Conservation (phyloP, 2,329 filamentous ascomycete species). For the Fusarium dimerum region DNA sequence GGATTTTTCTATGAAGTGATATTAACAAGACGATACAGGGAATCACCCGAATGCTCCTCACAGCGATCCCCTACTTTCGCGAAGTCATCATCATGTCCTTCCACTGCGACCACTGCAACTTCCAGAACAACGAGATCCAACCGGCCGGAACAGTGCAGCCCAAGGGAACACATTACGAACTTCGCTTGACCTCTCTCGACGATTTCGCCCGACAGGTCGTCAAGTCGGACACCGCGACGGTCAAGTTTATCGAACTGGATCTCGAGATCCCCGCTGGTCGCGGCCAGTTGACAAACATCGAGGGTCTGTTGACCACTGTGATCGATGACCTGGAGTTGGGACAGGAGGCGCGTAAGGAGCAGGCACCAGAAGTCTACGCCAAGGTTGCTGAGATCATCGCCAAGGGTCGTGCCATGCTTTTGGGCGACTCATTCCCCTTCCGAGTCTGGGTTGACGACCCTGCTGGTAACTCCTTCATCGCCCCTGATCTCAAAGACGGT, state of each 20-base stretch:
- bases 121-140: slow-evolving; percentile 92
- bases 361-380: slow-evolving; percentile 73
- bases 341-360: slow-evolving; percentile 78
- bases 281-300: slow-evolving; percentile 90
- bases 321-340: slow-evolving; percentile 78
- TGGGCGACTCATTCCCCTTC: slow-evolving; percentile 81
- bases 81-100: slow-evolving; percentile 98
- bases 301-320: slow-evolving; percentile 79
- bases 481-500: slow-evolving; percentile 76
- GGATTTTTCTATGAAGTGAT: neutral
- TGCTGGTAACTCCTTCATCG: slow-evolving; percentile 95
- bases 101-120: slow-evolving; percentile 83
- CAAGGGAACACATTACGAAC: slow-evolving; percentile 79
- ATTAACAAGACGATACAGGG: slow-evolving; percentile 57
- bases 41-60: slow-evolving; percentile 81
- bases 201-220: slow-evolving; percentile 88
- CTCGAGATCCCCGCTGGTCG: slow-evolving; percentile 90
- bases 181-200: slow-evolving; percentile 69
- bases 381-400: slow-evolving; percentile 78
- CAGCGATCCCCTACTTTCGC: slow-evolving; percentile 93
- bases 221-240: slow-evolving; percentile 83
- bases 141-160: slow-evolving; percentile 90
- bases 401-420: slow-evolving; percentile 74
- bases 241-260: slow-evolving; percentile 88
- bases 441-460: slow-evolving; percentile 86